These are phyloP conservation scores for Coemansia sp. DNA, from an alignment of 192 early-diverging fungal genomes.

Conservation along the genomic window DNA sequence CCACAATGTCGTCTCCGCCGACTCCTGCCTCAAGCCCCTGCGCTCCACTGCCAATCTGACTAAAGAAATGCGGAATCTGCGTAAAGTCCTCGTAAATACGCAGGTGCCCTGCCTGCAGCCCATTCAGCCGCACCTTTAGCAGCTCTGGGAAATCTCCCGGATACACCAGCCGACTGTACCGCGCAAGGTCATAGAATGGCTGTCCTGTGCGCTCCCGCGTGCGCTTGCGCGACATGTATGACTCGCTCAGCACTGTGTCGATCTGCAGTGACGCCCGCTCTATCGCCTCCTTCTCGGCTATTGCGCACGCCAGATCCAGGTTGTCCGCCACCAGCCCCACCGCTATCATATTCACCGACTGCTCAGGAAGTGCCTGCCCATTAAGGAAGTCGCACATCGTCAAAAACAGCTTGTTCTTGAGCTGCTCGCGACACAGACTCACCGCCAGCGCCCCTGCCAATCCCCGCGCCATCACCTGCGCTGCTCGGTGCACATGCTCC, in stretches of 20 bases:
- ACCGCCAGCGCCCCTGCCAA: slow-evolving; percentile 84
- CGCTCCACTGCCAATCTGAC: slow-evolving; percentile 46
- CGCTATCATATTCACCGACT: slow-evolving; percentile 76
- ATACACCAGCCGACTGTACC: slow-evolving; percentile 75
- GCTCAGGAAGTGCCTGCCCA: slow-evolving; percentile 43
- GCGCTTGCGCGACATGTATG: slow-evolving; percentile 76
- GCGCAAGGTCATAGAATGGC: slow-evolving; percentile 86
- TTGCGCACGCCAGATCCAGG: slow-evolving; percentile 88
- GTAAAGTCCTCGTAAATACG: slow-evolving; percentile 87
- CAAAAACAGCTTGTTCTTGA: slow-evolving; percentile 76
- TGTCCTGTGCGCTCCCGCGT: slow-evolving; percentile 87
- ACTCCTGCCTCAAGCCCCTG: slow-evolving; percentile 2
- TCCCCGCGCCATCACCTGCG: slow-evolving; percentile 93
- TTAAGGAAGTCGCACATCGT: slow-evolving; percentile 53
- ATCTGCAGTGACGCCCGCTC: slow-evolving; percentile 96
- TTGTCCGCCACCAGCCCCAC: slow-evolving; percentile 88
- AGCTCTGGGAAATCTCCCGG: slow-evolving; percentile 84
- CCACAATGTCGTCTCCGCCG: background rate
- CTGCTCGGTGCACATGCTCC: slow-evolving; percentile 88
- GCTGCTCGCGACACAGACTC: slow-evolving; percentile 90
- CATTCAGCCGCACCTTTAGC: slow-evolving; percentile 80
- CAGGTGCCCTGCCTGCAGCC: slow-evolving; percentile 73
- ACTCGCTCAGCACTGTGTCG: slow-evolving; percentile 72
- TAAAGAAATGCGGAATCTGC: slow-evolving; percentile 62
- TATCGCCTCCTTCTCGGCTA: slow-evolving; percentile 94